Base-by-base conservation (phyloP, 208 protist species). In the Wallacemonas sp. region DNA sequence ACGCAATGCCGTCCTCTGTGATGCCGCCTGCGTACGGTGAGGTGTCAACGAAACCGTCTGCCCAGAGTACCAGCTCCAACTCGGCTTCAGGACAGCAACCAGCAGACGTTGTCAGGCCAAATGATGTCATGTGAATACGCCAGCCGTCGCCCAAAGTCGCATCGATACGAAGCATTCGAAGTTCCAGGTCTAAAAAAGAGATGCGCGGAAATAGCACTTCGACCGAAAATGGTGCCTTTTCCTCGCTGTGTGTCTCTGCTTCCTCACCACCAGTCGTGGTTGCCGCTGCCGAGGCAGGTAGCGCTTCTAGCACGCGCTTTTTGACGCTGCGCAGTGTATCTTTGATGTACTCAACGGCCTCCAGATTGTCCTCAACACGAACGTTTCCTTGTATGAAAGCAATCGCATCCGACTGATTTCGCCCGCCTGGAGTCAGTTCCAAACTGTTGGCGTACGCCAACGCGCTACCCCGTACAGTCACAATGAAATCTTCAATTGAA, bases 21-120 rank as follows among this genome's bases (percentile, higher is more conserved):
- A 86, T 86, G 36, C 46, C 70, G 39, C 57, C 78, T 0, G 54
- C 60, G 57, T 78, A 90, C 4, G 83, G 74, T 3, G 83, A 87
- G 19, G 36, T 24, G 0, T 21, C 32, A 19, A 87, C 57, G 41
- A 61, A 78, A 17, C 12, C 71, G 46, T 78, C 70, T 21, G 83
- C 74, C 83, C 83, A 90, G 19, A 85, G 38, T 1, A 50, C 26
- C 1, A 81, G 26, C 8, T 63, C 32, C 27, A 76, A 21, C 12
- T 57, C 32, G 12, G 33, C 63, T 26, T 53, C 61, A 5, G 61
- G 1, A 27, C 22, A 32, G 38, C 15, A 24, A 19, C 6, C 55
- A 37, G 39, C 22, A 19, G 68, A 45, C 17, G 73, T 78, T 6
- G 73, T 71, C 1, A 68, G 46, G 9, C 68, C 70, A 17, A 41